These are phyloP conservation scores for Chimonanthus salicifolius DNA, from an alignment of 164 flowering plant species.

Conservation along the genomic window DNA sequence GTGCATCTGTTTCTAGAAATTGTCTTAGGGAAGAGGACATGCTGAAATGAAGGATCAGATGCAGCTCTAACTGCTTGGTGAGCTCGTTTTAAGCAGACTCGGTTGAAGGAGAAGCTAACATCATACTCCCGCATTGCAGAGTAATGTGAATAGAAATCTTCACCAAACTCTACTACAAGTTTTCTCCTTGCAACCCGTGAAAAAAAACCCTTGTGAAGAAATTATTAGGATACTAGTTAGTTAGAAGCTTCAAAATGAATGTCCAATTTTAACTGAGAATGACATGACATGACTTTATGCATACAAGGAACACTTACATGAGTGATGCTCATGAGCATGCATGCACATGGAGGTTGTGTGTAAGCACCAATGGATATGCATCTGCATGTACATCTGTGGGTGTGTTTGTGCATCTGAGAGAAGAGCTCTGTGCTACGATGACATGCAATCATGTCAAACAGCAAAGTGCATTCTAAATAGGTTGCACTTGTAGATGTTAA, in stretches of 20 bases:
- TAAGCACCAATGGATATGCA: too few relatives aligned
- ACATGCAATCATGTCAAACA: not conserved
- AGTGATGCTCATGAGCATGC: too few relatives aligned
- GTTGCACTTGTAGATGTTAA: not conserved
- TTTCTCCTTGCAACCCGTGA: slow-evolving; percentile 21
- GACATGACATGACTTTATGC: not conserved
- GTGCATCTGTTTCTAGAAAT: not conserved
- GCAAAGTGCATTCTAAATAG: not conserved
- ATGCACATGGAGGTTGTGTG: too few relatives aligned
- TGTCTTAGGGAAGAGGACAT: slow-evolving; percentile 25
- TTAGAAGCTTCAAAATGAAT: not conserved
- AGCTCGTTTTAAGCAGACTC: slow-evolving; percentile 39
- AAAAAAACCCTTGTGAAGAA: slow-evolving; percentile 25
- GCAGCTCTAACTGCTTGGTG: slow-evolving; percentile 39
- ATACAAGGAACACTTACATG: too few relatives aligned
- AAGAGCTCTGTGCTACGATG: not conserved
- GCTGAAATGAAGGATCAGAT: slow-evolving; percentile 19
- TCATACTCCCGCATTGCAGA: slow-evolving; percentile 22
- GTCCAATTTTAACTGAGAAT: not conserved
- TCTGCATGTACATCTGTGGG: too few relatives aligned
- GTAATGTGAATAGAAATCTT: slow-evolving; percentile 29
- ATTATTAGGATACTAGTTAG: not conserved
- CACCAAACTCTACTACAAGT: slow-evolving; percentile 32
- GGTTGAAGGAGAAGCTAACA: slow-evolving; percentile 43
- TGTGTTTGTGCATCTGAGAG: not conserved